Base-by-base conservation (phyloP, 2,329 filamentous ascomycete species). In the Alternaria brassicicola region DNA sequence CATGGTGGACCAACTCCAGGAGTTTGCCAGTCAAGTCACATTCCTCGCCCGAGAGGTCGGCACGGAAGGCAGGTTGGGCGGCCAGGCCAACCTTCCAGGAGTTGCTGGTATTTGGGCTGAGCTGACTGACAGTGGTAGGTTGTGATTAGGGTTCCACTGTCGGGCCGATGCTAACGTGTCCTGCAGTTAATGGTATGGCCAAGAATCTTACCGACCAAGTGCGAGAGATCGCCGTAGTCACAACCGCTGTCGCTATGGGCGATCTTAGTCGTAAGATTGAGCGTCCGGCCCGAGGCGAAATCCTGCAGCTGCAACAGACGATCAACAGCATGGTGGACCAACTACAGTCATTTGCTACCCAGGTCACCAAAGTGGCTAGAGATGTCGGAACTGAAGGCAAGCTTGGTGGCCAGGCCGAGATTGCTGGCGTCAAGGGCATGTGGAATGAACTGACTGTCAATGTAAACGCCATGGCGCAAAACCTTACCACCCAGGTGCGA, bases 31-130 rank as follows among this genome's bases (percentile, higher is more conserved):
- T 78, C 93, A 98, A 81, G 94, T 98, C 72, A 97, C 94, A 31
- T 90, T 92, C 67, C 89, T 98, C 67, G 94, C 94, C 52, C 91
- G 92, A 77, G 94, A 98, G 79, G 94, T 98, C 82, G 94, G 94
- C 68, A 98, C 94, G 12, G 93, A 98, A 78, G 94, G 94, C 73
- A 89, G 95, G 63, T 88, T 98, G 39, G 94, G 94, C 70, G 94
- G 94, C 41, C 94, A 98, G 77, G 94, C 94, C 58, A 90, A 93
- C 76, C 94, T 98, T 62, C 90, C 93, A 65, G 94, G 93, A 55
- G 94, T 98, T 55, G 92, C 95, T 78, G 94, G 94, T 71, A 97
- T 96, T 61, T 98, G 94, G 94, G 96, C 97, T 75, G 94, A 98
- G 81, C 82, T 98, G 69, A 98, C 94, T 17, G 77, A 81, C 57